These are phyloP conservation scores for Colletotrichum australisinense DNA, from an alignment of 2,329 filamentous ascomycete genomes.

Conservation along the genomic window DNA sequence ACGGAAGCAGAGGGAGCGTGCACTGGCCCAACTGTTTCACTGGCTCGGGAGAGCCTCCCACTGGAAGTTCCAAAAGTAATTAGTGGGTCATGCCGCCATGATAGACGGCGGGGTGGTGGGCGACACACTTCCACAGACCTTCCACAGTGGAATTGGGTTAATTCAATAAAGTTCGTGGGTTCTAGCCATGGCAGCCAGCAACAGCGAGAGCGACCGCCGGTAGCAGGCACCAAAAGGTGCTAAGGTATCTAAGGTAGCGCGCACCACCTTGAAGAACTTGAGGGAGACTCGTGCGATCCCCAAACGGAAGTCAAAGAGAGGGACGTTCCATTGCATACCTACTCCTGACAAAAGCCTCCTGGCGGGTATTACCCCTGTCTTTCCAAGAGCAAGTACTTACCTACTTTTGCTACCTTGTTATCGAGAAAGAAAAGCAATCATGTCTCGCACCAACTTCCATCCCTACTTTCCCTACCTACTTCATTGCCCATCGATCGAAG, in stretches of 20 bases:
- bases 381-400: not conserved
- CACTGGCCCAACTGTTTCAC: constrained; percentile 22
- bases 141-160: too few species aligned
- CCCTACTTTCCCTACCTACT: not conserved
- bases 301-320: not conserved
- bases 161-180: too few species aligned
- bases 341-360: not conserved
- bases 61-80: not conserved
- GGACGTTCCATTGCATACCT: not conserved
- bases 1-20: constrained; percentile 6
- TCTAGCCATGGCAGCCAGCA: too few species aligned
- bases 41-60: constrained; percentile 25
- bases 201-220: too few species aligned
- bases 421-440: too few species aligned
- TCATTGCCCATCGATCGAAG: not conserved
- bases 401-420: too few species aligned
- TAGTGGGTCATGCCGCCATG: not conserved
- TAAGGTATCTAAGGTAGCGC: too few species aligned
- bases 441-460: not conserved
- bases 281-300: not conserved
- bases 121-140: too few species aligned
- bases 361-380: not conserved
- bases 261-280: not conserved
- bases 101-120: not conserved
- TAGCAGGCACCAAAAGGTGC: too few species aligned